phyloP scores from a whole-genome alignment of 148 eudicot genomes.

The Diospyros lotus region DNA sequence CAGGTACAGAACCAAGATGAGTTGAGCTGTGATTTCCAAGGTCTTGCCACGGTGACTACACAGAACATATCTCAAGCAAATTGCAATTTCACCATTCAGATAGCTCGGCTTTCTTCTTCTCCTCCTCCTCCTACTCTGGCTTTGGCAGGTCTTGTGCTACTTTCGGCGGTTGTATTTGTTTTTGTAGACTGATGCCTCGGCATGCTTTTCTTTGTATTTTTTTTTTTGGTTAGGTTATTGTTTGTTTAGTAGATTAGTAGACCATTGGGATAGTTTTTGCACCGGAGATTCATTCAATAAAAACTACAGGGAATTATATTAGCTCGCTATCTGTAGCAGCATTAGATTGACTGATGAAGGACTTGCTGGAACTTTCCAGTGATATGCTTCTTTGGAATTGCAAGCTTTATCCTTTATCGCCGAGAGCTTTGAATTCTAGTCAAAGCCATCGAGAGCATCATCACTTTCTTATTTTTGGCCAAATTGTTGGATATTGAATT shows the following conservation, averaged over 20 bases:
- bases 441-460: too few relatives aligned
- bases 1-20: constrained; percentile 60
- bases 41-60: constrained; percentile 52
- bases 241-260: neutral
- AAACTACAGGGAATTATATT: neutral
- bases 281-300: constrained; percentile 13
- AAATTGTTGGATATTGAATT: too few relatives aligned
- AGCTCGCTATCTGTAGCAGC: too few relatives aligned
- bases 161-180: constrained; percentile 7
- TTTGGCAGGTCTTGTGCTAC: constrained; percentile 14
- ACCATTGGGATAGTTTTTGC: neutral
- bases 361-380: too few relatives aligned
- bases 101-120: constrained; percentile 26
- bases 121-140: constrained; percentile 13
- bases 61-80: constrained; percentile 58
- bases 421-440: too few relatives aligned
- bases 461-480: too few relatives aligned
- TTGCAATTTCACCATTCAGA: constrained; percentile 78
- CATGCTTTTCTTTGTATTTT: neutral
- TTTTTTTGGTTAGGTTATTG: neutral
- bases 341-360: too few relatives aligned
- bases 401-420: too few relatives aligned
- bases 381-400: too few relatives aligned
- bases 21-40: constrained; percentile 56
- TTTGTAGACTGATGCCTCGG: constrained; percentile 6